Evolutionary conservation across 148 eudicot species (phyloP), one percentile per base, ranked within the genome.

Genomic region (Chenopodium album): DNA sequence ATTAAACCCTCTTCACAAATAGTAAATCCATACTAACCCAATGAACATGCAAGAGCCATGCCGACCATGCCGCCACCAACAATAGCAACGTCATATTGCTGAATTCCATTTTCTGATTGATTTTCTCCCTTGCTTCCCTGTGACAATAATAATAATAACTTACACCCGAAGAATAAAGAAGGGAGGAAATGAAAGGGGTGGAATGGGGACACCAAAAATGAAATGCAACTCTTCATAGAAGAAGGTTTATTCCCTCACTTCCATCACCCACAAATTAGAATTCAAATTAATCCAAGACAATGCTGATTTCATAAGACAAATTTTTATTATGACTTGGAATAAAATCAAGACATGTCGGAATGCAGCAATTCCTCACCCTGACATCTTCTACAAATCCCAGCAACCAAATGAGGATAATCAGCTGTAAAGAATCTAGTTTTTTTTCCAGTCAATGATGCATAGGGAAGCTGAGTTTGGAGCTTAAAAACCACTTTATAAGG

Each of bases 51-150:
- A 73, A 96, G 87, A 85, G 97, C 94, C 91, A 96, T 90, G 84
- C 99, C 99, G 80, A 96, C 99, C 98, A 96, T 88, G 90, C 99
- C 98, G 20, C 99, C 99, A 84, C 99, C 99, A 87, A 96, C 93
- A 79, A 94, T 92, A 79, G 99, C 99, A 72, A 96, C 81, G 76
- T 96, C 99, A 88, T 91, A 90, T 54, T 88, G 87, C 41, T 90
- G 94, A 81, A 87, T 77, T 71, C 69, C 84, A 78, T 77, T 83
- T 17, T 46, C 54, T 65, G 67, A 56, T 10, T 65, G 80, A 28
- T 72, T 82, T 44, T 84, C 87, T 37, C 54, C 86, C 59, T 81
- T 81, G n/a, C 59, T 79, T 78, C 86, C 93, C 99, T 93, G 83
- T 78, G 17, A 74, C 48, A 81, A 32, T 76, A 85, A 56, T 9